Conservation (phyloP, 2,329 filamentous ascomycete species). For the Diaporthe vexans region DNA sequence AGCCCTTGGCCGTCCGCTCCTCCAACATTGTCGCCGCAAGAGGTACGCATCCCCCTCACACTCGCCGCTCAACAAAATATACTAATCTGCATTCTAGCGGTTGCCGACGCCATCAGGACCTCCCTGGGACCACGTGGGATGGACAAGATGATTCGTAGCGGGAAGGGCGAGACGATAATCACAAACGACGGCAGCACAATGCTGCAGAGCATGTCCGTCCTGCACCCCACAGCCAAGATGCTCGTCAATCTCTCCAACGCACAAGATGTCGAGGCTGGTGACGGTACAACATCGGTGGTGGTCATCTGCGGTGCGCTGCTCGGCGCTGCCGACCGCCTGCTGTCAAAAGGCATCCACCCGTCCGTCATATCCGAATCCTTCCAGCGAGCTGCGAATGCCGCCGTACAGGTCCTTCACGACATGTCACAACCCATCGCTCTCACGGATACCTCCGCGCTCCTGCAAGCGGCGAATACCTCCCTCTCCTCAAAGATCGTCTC, state of each 20-base stretch:
- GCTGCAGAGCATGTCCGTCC: conserved; percentile 98
- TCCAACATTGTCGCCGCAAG: conserved; percentile 97
- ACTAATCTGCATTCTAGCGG: conserved; percentile 69
- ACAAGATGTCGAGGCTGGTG: conserved; percentile 98
- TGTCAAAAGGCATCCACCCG: conserved; percentile 95
- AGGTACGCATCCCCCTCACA: conserved; percentile 67
- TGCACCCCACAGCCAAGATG: conserved; percentile 99
- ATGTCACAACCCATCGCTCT: conserved; percentile 97
- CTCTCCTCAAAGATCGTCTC: conserved; percentile 98
- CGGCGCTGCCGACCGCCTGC: conserved; percentile 90
- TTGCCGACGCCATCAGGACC: conserved; percentile 97
- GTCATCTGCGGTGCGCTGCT: conserved; percentile 97
- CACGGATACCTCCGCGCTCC: conserved; percentile 87
- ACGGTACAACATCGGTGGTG: conserved; percentile 97
- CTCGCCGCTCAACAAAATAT: conserved; percentile 11
- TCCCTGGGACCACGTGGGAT: conserved; percentile 96
- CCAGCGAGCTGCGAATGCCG: conserved; percentile 90
- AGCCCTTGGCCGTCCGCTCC: conserved; percentile 96
- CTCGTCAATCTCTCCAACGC: conserved; percentile 96
- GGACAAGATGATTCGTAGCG: conserved; percentile 99
- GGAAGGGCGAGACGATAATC: conserved; percentile 97
- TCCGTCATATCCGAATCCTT: conserved; percentile 98
- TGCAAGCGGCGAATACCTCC: conserved; percentile 97
- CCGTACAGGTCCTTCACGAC: conserved; percentile 90
- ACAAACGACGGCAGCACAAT: conserved; percentile 99